Evolutionary conservation across 805 yeast species (phyloP).

Genomic region (Metschnikowia amazonensis): DNA sequence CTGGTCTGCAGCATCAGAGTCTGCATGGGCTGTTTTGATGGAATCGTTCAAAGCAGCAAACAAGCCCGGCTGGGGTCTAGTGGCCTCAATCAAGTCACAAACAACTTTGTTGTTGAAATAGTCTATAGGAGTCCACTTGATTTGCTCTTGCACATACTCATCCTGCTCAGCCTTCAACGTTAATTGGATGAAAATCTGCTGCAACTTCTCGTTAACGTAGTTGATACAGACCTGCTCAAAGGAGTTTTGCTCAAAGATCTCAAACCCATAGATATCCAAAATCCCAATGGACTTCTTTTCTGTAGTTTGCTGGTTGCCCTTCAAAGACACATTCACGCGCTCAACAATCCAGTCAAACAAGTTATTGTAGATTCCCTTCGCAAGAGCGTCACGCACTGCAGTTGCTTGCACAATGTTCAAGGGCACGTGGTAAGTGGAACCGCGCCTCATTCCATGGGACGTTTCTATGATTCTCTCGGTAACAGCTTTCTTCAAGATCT

Average conservation of each 20-base stretch:
- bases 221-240: conserved; percentile 95
- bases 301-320: conserved; percentile 35
- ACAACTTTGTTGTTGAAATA: conserved; percentile 95
- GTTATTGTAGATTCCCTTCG: conserved; percentile 89
- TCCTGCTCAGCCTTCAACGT: conserved; percentile 97
- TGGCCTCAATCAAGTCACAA: conserved; percentile 91
- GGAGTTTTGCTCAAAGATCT: conserved; percentile 90
- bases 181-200: conserved; percentile 92
- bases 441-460: conserved; percentile 82
- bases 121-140: conserved; percentile 95
- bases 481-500: conserved; percentile 60
- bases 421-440: conserved; percentile 92
- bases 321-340: conserved; percentile 77
- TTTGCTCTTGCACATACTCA: conserved; percentile 91
- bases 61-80: conserved; percentile 87
- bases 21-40: conserved; percentile 97
- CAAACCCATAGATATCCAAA: conserved; percentile 93
- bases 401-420: conserved; percentile 88
- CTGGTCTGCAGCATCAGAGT: conserved; percentile 93
- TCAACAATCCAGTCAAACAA: conserved; percentile 95
- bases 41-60: conserved; percentile 97
- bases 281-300: conserved; percentile 77
- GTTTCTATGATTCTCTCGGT: conserved; percentile 86
- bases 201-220: conserved; percentile 92
- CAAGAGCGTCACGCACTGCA: conserved; percentile 92